phyloP scores from a whole-genome alignment of 768 basidiomycete genomes.

The Lactarius hengduanensis region DNA sequence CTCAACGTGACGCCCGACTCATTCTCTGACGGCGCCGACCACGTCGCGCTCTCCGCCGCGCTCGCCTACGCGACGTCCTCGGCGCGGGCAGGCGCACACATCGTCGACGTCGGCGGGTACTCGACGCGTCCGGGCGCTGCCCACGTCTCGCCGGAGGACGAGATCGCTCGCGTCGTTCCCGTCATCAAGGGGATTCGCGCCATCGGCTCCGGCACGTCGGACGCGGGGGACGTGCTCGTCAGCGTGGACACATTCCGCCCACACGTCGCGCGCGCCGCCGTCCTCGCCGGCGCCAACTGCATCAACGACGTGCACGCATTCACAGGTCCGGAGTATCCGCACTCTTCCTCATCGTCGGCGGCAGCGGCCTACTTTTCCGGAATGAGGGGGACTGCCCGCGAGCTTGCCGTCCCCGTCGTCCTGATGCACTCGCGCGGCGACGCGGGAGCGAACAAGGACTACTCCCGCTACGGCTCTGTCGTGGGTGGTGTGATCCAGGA shows the following conservation, averaged over 20 bases:
- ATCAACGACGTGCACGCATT: slow-evolving; percentile 93
- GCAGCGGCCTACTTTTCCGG: slow-evolving; percentile 44
- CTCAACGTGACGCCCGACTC: slow-evolving; percentile 95
- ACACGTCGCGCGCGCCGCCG: slow-evolving; percentile 69
- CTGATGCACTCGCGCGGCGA: slow-evolving; percentile 95
- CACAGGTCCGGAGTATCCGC: slow-evolving; percentile 55
- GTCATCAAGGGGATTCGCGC: slow-evolving; percentile 59
- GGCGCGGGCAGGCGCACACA: slow-evolving; percentile 57
- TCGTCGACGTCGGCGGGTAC: slow-evolving; percentile 93
- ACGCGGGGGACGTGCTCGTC: slow-evolving; percentile 46
- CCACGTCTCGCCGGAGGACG: slow-evolving; percentile 65
- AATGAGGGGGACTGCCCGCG: slow-evolving; percentile 67
- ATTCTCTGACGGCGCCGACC: slow-evolving; percentile 81
- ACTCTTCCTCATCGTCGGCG: slow-evolving; percentile 36
- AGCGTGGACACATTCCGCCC: slow-evolving; percentile 91
- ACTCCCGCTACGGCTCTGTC: slow-evolving; percentile 47
- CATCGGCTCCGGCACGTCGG: slow-evolving; percentile 23
- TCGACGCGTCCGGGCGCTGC: slow-evolving; percentile 84
- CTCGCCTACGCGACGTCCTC: slow-evolving; percentile 52
- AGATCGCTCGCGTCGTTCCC: slow-evolving; percentile 69
- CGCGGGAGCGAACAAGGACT: slow-evolving; percentile 71
- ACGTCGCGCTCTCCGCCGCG: slow-evolving; percentile 53
- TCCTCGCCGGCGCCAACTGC: slow-evolving; percentile 83
- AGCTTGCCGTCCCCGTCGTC: slow-evolving; percentile 72
- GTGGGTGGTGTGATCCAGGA: slow-evolving; percentile 69